phyloP scores from a whole-genome alignment of 2,329 filamentous ascomycete species.

The Epichloe gansuensis region DNA sequence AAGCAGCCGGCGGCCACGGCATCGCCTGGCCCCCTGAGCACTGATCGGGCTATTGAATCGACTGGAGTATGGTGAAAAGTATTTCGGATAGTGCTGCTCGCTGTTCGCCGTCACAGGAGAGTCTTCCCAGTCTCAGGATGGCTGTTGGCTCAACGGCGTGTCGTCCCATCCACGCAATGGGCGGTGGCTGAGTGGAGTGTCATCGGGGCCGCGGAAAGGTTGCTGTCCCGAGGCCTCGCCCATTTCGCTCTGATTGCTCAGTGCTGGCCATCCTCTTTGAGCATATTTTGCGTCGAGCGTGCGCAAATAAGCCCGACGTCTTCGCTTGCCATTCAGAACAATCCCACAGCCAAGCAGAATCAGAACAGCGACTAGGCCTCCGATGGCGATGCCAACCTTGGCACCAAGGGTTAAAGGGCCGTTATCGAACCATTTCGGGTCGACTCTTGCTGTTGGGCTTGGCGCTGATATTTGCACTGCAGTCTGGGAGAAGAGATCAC shows the following conservation, averaged over 20 bases:
- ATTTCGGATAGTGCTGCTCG: conserved; percentile 29
- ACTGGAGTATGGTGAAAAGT: conserved; percentile 48
- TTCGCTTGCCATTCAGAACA: conserved; percentile 43
- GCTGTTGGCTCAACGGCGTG: conserved; percentile 42
- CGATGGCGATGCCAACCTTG: conserved; percentile 47
- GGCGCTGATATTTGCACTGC: conserved; percentile 39
- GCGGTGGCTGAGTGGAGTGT: conserved; percentile 42
- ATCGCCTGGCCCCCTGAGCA: conserved; percentile 21
- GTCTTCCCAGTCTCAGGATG: conserved; percentile 40
- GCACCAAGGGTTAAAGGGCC: conserved; percentile 39
- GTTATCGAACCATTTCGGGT: conserved; percentile 27
- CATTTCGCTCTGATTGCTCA: conserved; percentile 15
- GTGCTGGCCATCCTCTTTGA: conserved; percentile 30
- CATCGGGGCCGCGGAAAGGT: conserved; percentile 13
- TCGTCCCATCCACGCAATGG: conserved; percentile 42
- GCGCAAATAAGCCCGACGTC: conserved; percentile 39
- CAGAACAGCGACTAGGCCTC: conserved; percentile 35
- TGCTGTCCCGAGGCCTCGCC: conserved; percentile 18
- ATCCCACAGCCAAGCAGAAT: conserved; percentile 37
- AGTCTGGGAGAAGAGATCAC: conserved; percentile 37
- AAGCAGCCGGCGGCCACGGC: conserved; percentile 23
- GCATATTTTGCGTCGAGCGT: conserved; percentile 30
- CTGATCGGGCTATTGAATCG: conserved; percentile 47
- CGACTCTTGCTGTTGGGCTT: conserved; percentile 26
- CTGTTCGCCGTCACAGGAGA: conserved; percentile 34